Evolutionary conservation across 192 early-diverging fungal species (phyloP).

Genomic region (Linnemannia schmuckeri): DNA sequence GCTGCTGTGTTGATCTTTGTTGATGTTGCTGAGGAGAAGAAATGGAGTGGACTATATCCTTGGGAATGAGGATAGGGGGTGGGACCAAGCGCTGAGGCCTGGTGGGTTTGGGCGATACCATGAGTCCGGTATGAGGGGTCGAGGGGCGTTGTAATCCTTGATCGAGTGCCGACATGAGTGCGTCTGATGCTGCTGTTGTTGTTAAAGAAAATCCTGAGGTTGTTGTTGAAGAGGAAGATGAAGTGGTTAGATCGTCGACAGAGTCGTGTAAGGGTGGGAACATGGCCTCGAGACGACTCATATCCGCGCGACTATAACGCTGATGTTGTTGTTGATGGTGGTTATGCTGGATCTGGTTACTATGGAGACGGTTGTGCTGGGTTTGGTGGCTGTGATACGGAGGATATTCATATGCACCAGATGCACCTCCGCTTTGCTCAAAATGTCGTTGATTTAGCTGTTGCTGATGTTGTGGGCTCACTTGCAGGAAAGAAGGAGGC

Average conservation of each 20-base stretch:
- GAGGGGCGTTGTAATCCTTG: neutral
- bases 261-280: constrained; percentile 33
- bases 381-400: neutral
- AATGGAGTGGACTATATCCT: neutral
- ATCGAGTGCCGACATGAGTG: constrained; percentile 2
- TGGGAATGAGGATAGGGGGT: constrained; percentile 27
- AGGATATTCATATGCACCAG: constrained; percentile 29
- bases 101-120: neutral
- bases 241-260: neutral
- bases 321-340: constrained; percentile 10
- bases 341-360: neutral
- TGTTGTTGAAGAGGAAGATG: neutral
- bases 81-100: constrained; percentile 21
- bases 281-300: constrained; percentile 30
- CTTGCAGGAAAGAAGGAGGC: neutral
- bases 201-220: neutral
- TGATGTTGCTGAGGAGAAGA: neutral
- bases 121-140: neutral
- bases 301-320: constrained; percentile 20
- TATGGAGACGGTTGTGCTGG: neutral
- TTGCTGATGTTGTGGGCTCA: constrained; percentile 6
- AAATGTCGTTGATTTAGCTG: constrained; percentile 18
- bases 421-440: neutral
- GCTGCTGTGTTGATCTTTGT: neutral
- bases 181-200: neutral